phyloP scores from a whole-genome alignment of 176 grass and related monocot genomes.

The Olyra latifolia region DNA sequence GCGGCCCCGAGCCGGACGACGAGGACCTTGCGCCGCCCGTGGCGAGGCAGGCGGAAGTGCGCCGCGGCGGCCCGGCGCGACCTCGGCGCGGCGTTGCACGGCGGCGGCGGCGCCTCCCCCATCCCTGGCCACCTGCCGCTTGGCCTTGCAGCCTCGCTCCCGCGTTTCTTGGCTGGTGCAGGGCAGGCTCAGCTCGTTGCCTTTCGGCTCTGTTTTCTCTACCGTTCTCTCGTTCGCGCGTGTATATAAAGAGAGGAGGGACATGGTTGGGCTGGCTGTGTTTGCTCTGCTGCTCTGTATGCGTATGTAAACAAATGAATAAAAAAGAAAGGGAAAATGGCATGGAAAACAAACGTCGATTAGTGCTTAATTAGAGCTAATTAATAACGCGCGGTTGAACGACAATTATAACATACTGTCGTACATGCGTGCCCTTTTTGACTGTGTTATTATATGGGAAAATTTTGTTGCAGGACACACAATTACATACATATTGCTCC shows the following conservation, averaged over 20 bases:
- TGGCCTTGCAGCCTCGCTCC: neutral
- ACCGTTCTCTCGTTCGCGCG: neutral
- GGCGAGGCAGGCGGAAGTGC: slow-evolving; percentile 40
- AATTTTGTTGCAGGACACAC: too few species aligned
- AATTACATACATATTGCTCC: too few species aligned
- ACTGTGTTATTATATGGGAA: too few species aligned
- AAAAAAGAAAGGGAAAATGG: neutral
- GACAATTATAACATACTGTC: too few species aligned
- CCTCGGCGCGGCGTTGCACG: neutral
- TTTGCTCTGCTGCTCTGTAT: neutral
- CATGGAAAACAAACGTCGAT: neutral
- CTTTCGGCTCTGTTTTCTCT: neutral
- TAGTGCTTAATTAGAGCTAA: neutral
- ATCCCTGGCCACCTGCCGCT: neutral
- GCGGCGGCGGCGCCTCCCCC: slow-evolving; percentile 19
- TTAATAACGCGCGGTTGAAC: too few species aligned
- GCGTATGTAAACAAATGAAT: neutral
- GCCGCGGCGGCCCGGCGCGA: neutral
- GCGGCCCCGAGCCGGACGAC: slow-evolving; percentile 51
- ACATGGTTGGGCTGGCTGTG: neutral
- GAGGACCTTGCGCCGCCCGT: slow-evolving; percentile 42
- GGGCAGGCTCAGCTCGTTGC: neutral
- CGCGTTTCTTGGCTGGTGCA: neutral
- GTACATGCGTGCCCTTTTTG: too few species aligned
- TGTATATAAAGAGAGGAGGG: neutral